Evolutionary conservation across 805 yeast genomes (phyloP), one percentile per base, ranked within the genome.

Genomic region (Lachancea lanzarotensis): DNA sequence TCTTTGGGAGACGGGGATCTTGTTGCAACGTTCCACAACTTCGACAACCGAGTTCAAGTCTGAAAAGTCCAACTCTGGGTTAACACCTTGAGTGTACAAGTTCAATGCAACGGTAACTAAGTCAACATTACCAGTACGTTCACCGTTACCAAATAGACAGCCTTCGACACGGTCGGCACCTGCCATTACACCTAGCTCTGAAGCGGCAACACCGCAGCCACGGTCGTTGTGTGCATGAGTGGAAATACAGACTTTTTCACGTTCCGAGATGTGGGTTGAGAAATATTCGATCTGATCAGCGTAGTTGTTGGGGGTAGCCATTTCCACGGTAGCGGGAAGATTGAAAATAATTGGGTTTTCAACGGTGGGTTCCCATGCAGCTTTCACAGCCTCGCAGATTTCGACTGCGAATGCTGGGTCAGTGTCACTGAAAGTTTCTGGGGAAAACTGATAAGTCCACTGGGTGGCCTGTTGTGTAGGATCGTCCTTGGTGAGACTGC

Each of bases 141-240:
- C 91, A 68, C 91, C 91, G 64, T 82, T 83, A 58, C 90, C 90
- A 52, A 83, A 83, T 35, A 83, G 70, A 71, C 90, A 83, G 46
- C 91, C 91, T 67, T 83, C 91, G 42, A 83, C 85, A 70, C 91
- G 75, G 66, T 83, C 90, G 48, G 85, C 91, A 59, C 91, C 91
- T n/a, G 89, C 91, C 57, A 83, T 67, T 27, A 81, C 55, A 55
- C 88, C 90, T 49, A 83, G 70, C 63, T 83, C 91, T 38, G 87
- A 73, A 20, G 91, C 91, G 37, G 91, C 91, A 45, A 83, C 89
- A 59, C 87, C 89, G 62, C 87, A 82, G 17, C 91, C 91, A 66
- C 91, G 75, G 62, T 83, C 91, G 57, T 83, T 83, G 66, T 83
- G 91, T 50, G 84, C 76, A 59, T 83, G 91, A 13, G 82, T 74